Percentiles rank a stretch among this genome's conserved stretches.
These are phyloP conservation scores for Fraxinus cuspidata DNA, from an alignment of 257 asterid genomes.

Conservation along the genomic window DNA sequence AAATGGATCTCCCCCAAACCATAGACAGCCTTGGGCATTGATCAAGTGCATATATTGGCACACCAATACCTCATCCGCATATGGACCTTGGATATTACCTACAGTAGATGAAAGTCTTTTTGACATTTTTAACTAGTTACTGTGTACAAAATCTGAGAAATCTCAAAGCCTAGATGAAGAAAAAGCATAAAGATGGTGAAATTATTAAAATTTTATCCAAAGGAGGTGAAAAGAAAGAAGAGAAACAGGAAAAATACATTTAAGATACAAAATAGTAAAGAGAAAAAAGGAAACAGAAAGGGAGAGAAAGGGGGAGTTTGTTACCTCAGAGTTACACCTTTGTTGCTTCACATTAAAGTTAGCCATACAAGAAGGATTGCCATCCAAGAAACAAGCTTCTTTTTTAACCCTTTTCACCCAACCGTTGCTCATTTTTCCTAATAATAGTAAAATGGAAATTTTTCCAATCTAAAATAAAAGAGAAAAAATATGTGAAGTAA, in stretches of 20 bases:
- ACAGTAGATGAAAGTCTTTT: constrained; percentile 9
- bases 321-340: not conserved
- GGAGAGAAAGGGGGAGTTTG: constrained; percentile 16
- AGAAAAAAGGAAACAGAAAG: not conserved
- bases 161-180: not conserved
- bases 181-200: not conserved
- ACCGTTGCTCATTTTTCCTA: not conserved
- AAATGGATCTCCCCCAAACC: constrained; percentile 50
- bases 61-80: constrained; percentile 36
- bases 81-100: constrained; percentile 47
- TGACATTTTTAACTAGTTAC: constrained; percentile 7
- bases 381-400: constrained; percentile 5
- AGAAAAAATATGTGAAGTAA: not conserved
- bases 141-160: not conserved
- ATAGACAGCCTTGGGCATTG: constrained; percentile 44
- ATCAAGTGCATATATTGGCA: constrained; percentile 41
- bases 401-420: not conserved
- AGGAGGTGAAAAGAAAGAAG: not conserved
- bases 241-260: not conserved
- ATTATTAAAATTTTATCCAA: not conserved
- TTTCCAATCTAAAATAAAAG: not conserved
- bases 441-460: not conserved
- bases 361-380: constrained; percentile 25
- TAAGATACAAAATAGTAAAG: not conserved
- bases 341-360: constrained; percentile 19